A percentile compares a stretch with the other conserved stretches of the same genome.
These are phyloP conservation scores for Schizosaccharomyces lindneri DNA, from an alignment of 805 yeast genomes.

Conservation along the genomic window DNA sequence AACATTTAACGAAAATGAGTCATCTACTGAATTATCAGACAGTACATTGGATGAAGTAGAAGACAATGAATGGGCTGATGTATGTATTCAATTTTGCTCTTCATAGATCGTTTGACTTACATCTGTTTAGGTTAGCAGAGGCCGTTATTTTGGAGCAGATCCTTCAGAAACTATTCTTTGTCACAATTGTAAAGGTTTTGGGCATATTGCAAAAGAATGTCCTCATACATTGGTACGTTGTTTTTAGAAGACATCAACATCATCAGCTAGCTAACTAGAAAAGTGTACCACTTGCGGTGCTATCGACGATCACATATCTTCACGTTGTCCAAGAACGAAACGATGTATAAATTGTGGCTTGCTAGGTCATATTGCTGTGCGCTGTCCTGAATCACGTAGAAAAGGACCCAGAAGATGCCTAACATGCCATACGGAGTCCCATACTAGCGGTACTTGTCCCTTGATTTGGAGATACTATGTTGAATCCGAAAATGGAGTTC, in stretches of 20 bases:
- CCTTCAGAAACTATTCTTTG: not conserved
- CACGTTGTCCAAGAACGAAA: not conserved
- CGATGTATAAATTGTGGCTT: not conserved
- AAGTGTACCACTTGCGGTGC: not conserved
- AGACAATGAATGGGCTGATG: not conserved
- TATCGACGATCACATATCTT: not conserved
- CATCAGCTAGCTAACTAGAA: not conserved
- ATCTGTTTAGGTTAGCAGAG: not conserved
- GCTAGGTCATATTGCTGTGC: not conserved
- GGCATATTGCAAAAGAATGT: not conserved
- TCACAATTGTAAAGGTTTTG: not conserved
- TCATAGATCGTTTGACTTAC: not conserved
- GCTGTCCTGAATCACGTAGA: not conserved
- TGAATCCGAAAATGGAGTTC: not conserved
- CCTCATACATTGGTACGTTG: not conserved
- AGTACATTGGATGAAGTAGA: not conserved
- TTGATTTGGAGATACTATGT: constrained; percentile 1
- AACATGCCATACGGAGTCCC: not conserved
- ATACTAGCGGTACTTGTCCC: not conserved
- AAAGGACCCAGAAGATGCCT: not conserved
- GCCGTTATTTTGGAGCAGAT: not conserved
- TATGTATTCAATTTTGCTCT: not conserved
- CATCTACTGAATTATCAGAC: not conserved
- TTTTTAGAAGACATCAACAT: not conserved
- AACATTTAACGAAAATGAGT: not conserved